Conservation (phyloP, 129 eudicot genomes). For the Flaveria ramosissima region DNA sequence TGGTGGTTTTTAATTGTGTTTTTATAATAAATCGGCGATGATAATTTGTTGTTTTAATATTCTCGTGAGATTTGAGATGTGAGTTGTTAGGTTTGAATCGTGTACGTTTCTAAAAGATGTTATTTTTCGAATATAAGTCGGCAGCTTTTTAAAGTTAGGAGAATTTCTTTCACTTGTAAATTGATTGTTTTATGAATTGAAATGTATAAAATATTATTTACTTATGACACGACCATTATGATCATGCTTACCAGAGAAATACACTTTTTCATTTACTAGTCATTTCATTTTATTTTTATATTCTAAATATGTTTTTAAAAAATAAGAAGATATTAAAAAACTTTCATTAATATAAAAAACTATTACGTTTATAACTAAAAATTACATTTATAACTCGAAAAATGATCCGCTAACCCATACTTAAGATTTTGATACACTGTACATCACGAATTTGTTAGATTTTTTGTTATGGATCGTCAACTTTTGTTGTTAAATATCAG, state of each 20-base stretch:
- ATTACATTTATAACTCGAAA: too few relatives aligned
- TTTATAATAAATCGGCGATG: too few relatives aligned
- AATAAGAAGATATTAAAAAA: too few relatives aligned
- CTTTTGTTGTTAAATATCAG: too few relatives aligned
- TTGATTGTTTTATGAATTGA: neutral
- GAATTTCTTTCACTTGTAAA: conserved; percentile 18
- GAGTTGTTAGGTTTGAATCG: conserved; percentile 24
- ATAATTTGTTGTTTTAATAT: neutral
- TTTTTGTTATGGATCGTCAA: too few relatives aligned
- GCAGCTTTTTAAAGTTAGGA: conserved; percentile 28
- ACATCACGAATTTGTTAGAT: too few relatives aligned
- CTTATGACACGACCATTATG: conserved; percentile 4
- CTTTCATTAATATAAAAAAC: too few relatives aligned
- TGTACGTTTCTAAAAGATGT: conserved; percentile 36
- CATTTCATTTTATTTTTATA: neutral
- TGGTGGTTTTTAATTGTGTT: neutral
- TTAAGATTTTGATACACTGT: too few relatives aligned
- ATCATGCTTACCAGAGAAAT: neutral
- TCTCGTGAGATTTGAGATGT: neutral
- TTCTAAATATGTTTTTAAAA: too few relatives aligned
- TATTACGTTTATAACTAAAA: too few relatives aligned
- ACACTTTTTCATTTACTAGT: neutral
- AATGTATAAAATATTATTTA: neutral
- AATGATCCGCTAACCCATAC: too few relatives aligned
- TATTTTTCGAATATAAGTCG: conserved; percentile 39